phyloP scores from a whole-genome alignment of 345 rosid genomes.

The Syzygium grande region DNA sequence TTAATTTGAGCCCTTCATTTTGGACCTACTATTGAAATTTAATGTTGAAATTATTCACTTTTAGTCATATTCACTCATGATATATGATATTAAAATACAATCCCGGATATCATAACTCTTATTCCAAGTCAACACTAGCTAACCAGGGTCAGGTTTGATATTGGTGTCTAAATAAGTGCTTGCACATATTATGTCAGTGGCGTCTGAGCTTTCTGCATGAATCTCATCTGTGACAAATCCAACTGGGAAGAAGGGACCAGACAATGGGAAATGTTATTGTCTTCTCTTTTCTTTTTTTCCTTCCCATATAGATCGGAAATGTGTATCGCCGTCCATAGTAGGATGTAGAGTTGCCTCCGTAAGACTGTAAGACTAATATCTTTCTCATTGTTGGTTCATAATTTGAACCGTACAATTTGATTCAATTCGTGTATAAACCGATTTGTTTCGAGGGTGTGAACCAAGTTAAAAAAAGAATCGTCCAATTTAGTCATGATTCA shows the following conservation, averaged over 20 bases:
- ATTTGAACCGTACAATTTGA: not conserved
- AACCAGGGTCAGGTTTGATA: not conserved
- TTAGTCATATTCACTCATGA: not conserved
- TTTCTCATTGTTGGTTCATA: not conserved
- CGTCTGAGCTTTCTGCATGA: not conserved
- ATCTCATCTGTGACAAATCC: not conserved
- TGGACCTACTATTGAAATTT: not conserved
- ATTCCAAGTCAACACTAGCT: not conserved
- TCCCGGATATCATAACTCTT: not conserved
- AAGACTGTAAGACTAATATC: not conserved
- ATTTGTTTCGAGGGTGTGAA: not conserved
- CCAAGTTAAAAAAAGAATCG: not conserved
- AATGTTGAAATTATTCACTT: not conserved
- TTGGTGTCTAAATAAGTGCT: not conserved
- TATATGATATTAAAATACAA: not conserved
- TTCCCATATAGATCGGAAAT: not conserved
- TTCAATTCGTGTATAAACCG: not conserved
- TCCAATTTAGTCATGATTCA: not conserved
- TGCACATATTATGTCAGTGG: not conserved
- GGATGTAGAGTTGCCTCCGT: not conserved
- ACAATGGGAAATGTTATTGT: not conserved
- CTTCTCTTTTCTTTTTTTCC: not conserved
- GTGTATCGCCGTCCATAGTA: not conserved
- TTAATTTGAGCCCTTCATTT: not conserved
- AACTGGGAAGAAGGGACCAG: not conserved